Evolutionary conservation across 2,329 filamentous ascomycete species (phyloP), one percentile per base, ranked within the genome.

Genomic region (Pestalotiopsis fici): DNA sequence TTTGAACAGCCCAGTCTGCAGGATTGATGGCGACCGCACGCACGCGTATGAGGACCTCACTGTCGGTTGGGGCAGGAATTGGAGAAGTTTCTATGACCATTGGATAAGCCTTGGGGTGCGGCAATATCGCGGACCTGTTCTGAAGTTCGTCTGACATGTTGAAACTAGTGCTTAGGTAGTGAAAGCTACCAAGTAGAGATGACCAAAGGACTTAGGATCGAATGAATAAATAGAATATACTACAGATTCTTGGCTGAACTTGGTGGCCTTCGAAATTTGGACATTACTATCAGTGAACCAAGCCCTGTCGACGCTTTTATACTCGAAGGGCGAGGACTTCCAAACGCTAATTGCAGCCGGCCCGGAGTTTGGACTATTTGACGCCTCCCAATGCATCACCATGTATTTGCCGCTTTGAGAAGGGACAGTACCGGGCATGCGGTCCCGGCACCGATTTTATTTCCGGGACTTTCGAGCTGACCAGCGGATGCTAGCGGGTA

Each of bases 1-100:
- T 71, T 64, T 78, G 76, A 37, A 78, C 72, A 21, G 71, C 71
- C 56, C 72, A 73, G 67, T 80, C 78, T 12, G 77, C 56, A 73
- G 74, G 68, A 76, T 79, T 80, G 62, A 79, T 74, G 21, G 77
- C 76, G 28, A 79, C 66, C 27, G 75, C 73, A 50, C 69, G 69
- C 69, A 73, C 75, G 54, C 72, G 71, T 11, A 79, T 70, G 21
- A 78, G 60, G 28, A 78, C 69, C 63, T 77, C 72, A 31, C 70
- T 67, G 6, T 67, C 65, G 43, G 68, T 70, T 1, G 73, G 72
- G 2, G 66, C 67, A 68, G 69, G 71, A 4, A 72, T 28, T 2
- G 72, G 70, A 35, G 72, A 71, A 12, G 70, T 59, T 35, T 68
- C 66, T n/a, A 74, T 66, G 18, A 68, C 68, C 56, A 74, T 72